Conservation (phyloP, 73 alveolate species). For the Symbiodinium pilosum region DNA sequence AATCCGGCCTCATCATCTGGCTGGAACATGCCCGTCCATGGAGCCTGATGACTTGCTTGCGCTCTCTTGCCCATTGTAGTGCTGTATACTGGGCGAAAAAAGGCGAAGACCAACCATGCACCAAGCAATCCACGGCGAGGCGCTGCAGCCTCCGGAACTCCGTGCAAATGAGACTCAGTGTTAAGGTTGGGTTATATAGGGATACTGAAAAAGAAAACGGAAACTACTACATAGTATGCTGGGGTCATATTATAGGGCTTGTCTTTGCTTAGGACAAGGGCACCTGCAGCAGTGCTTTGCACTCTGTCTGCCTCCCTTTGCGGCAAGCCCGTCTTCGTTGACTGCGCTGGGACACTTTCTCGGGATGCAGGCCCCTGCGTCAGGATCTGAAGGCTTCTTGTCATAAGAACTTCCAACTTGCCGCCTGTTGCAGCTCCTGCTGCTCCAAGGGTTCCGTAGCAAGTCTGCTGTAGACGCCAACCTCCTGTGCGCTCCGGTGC, state of each 20-base stretch:
- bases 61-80: too few relatives aligned
- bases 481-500: neutral
- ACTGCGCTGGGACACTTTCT: neutral
- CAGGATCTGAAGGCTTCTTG: neutral
- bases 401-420: neutral
- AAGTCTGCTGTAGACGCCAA: neutral
- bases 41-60: neutral
- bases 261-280: too few relatives aligned
- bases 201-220: too few relatives aligned
- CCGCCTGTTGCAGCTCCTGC: too few relatives aligned
- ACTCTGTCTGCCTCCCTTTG: neutral
- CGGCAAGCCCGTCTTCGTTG: too few relatives aligned
- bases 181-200: too few relatives aligned
- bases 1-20: neutral
- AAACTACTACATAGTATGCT: too few relatives aligned
- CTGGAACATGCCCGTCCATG: constrained; percentile 10
- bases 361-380: neutral
- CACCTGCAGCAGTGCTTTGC: neutral
- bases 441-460: neutral
- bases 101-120: neutral
- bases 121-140: constrained; percentile 1
- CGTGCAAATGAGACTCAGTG: too few relatives aligned
- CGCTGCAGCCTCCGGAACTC: neutral
- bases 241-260: too few relatives aligned
- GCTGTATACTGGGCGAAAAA: neutral